Percentiles rank a stretch among this genome's conserved stretches.
These are phyloP conservation scores for Galeopsis tetrahit DNA, from an alignment of 257 asterid genomes.

Conservation along the genomic window DNA sequence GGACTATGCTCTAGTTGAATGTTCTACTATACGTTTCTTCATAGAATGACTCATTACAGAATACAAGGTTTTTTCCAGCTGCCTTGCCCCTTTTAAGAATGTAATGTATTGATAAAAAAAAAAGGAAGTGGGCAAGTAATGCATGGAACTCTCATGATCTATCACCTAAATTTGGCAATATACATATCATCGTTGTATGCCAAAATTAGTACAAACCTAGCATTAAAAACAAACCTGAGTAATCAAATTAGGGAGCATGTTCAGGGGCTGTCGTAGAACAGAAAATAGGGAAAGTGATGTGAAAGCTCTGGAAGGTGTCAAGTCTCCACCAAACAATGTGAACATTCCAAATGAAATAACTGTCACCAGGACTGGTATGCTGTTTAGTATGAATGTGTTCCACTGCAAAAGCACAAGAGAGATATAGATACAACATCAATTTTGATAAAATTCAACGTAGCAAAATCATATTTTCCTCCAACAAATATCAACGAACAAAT, in stretches of 20 bases:
- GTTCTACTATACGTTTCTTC: background rate
- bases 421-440: conserved; percentile 33
- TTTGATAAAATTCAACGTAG: conserved; percentile 12
- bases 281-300: conserved; percentile 84
- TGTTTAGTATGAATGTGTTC: conserved; percentile 75
- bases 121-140: background rate
- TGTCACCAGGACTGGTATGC: conserved; percentile 88
- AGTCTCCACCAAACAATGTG: conserved; percentile 81
- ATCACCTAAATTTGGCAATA: background rate
- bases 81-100: background rate
- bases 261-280: conserved; percentile 71
- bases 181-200: background rate
- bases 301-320: conserved; percentile 92
- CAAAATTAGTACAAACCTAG: background rate
- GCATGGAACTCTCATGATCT: background rate
- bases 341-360: conserved; percentile 79
- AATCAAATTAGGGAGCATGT: conserved; percentile 85
- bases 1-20: conserved; percentile 5
- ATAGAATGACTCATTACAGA: conserved; percentile 2
- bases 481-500: conserved; percentile 18
- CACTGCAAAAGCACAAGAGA: conserved; percentile 59
- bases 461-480: conserved; percentile 7
- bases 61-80: background rate
- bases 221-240: conserved; percentile 66
- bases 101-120: background rate